These are phyloP conservation scores for Lentinus tigrinus DNA, from an alignment of 768 basidiomycete species.

Conservation along the genomic window DNA sequence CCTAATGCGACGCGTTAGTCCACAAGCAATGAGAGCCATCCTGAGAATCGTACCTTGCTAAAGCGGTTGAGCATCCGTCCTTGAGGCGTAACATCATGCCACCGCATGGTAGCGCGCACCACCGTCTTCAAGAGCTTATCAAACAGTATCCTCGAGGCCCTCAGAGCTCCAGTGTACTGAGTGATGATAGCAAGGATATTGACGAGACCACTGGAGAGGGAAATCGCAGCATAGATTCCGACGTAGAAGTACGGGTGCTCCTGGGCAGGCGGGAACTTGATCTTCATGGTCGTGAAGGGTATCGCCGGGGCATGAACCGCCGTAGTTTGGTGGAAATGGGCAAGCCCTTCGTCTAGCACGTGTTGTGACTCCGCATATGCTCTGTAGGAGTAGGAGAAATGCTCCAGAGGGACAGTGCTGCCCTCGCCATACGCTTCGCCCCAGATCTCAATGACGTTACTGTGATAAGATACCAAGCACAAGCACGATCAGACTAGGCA, in stretches of 20 bases:
- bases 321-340: conserved; percentile 22
- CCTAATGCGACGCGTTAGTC: conserved; percentile 35
- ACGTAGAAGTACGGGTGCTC: conserved; percentile 73
- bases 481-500: not conserved
- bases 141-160: conserved; percentile 37
- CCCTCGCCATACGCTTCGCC: conserved; percentile 55
- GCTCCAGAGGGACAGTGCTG: not conserved
- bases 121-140: conserved; percentile 64
- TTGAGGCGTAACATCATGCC: conserved; percentile 81
- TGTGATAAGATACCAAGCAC: not conserved
- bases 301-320: conserved; percentile 9
- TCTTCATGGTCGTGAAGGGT: not conserved
- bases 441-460: conserved; percentile 50
- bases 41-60: conserved; percentile 46
- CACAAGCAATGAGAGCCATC: not conserved
- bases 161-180: conserved; percentile 60
- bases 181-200: conserved; percentile 46
- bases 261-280: conserved; percentile 45
- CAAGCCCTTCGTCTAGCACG: conserved; percentile 22
- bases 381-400: conserved; percentile 1
- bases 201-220: conserved; percentile 46
- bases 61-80: conserved; percentile 89
- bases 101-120: conserved; percentile 80
- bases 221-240: conserved; percentile 62
- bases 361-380: conserved; percentile 25